Evolutionary conservation across 2,329 filamentous ascomycete genomes (phyloP).

Genomic region (Ciborinia camelliae): DNA sequence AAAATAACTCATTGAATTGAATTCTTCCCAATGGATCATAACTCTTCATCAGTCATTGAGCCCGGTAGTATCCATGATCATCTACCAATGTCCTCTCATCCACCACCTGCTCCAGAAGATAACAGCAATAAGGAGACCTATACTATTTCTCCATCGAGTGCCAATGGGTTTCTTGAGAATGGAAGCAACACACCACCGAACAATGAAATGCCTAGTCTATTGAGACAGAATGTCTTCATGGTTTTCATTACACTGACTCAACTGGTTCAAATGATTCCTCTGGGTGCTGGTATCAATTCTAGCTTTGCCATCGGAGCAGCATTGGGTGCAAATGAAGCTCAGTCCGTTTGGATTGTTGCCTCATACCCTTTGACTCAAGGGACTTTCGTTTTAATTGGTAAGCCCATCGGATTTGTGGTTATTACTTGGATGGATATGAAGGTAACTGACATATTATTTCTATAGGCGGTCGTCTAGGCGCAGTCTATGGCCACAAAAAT

Average conservation of each 20-base stretch:
- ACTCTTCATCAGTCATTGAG: no score
- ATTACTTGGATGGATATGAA: not conserved
- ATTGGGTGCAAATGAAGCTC: slow-evolving; percentile 5
- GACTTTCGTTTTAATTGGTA: slow-evolving; percentile 19
- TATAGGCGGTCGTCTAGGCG: slow-evolving; percentile 16
- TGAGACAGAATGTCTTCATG: slow-evolving; percentile 14
- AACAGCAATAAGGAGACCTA: not conserved
- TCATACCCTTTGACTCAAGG: slow-evolving; percentile 21
- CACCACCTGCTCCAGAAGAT: not conserved
- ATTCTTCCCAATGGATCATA: not conserved
- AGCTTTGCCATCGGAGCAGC: slow-evolving; percentile 10
- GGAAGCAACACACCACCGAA: slow-evolving; percentile 5
- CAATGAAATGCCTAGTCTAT: not conserved
- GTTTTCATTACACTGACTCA: slow-evolving; percentile 15
- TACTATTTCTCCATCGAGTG: not conserved
- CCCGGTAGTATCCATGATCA: not conserved
- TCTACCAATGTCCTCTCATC: not conserved
- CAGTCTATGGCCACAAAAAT: slow-evolving; percentile 20
- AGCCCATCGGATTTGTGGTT: not conserved
- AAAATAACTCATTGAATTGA: not conserved
- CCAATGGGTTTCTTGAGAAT: not conserved
- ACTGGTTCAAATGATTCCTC: slow-evolving; percentile 18
- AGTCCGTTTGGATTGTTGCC: slow-evolving; percentile 15
- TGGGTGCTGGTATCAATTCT: slow-evolving; percentile 15
- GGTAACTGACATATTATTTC: slow-evolving; percentile 4